Evolutionary conservation across 1,139 yeast species (phyloP), one percentile per base, ranked within the genome.

Genomic region (Taphrina flavorubra): DNA sequence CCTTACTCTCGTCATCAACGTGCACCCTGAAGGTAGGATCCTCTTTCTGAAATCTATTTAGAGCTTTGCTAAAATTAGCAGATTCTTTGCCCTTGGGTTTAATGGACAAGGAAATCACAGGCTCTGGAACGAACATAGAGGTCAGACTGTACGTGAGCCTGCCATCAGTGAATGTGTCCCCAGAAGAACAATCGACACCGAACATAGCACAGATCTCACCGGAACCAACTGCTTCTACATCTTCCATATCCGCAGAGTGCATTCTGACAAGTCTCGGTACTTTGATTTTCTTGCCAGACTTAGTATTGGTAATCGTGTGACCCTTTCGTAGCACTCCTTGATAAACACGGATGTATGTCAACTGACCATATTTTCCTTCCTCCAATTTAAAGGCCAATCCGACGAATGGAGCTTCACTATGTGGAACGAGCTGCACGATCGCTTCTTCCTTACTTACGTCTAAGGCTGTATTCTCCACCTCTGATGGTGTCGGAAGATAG

Each of bases 161-260:
- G 64, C 96, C 92, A 75, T 89, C 95, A 66, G 96, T 89, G 79
- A 94, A 94, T 10, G 98, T 92, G 78, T 94, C 99, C 77, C 99
- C 99, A 10, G 99, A 95, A n/a, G 98, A 89, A 84, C 99, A 94
- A 79, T 95, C 99, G 75, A 94, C 89, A 80, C 99, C 99, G 76
- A 95, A 94, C 72, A 99, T 94, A 68, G 99, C 99, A 82, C 99
- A 95, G 75, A 94, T 94, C 81, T 94, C 99, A 78, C 99, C 99
- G 56, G 99, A 94, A 37, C 96, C 95, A 76, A 91, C 90, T 81
- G 92, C 97, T 68, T 88, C 90, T 65, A 92, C 95, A 78, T 94
- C 99, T 68, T 73, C 74, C 74, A 73, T 73, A 79, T 94, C 99
- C 73, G 92, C 91, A 62, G 98, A 91, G 81, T 95, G 99, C 99